Evolutionary conservation across 352 stramenopile species (phyloP).

Genomic region (Pythium graminicola): DNA sequence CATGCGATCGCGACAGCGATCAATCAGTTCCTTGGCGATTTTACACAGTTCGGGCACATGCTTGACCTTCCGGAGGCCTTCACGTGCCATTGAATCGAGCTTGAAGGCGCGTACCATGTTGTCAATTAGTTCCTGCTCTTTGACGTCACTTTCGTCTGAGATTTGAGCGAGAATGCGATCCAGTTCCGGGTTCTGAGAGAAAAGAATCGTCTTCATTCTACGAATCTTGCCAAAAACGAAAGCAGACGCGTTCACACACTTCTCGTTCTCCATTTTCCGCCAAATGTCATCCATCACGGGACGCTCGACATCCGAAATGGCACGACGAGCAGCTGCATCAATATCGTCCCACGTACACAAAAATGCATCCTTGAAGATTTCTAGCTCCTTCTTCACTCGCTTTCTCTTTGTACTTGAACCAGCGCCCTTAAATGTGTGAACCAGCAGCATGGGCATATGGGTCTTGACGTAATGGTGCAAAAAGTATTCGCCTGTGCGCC

Average conservation of each 20-base stretch:
- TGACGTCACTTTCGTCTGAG: conserved; percentile 54
- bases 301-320: conserved; percentile 68
- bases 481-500: conserved; percentile 70
- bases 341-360: conserved; percentile 76
- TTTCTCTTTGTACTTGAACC: conserved; percentile 43
- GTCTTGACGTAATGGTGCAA: conserved; percentile 78
- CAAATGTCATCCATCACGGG: conserved; percentile 77
- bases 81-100: conserved; percentile 70
- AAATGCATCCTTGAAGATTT: conserved; percentile 70
- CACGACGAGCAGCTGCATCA: conserved; percentile 49
- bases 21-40: conserved; percentile 70
- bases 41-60: conserved; percentile 52
- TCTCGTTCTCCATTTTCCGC: conserved; percentile 37
- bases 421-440: conserved; percentile 40
- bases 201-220: conserved; percentile 31
- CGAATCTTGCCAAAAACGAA: conserved; percentile 37
- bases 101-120: conserved; percentile 72
- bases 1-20: conserved; percentile 73
- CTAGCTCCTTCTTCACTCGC: conserved; percentile 43
- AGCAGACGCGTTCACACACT: conserved; percentile 28
- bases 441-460: conserved; percentile 65
- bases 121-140: conserved; percentile 40
- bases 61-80: conserved; percentile 61
- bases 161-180: conserved; percentile 44
- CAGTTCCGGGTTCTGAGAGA: conserved; percentile 29